These are phyloP conservation scores for Suillus brevipes DNA, from an alignment of 768 basidiomycete species.

Conservation along the genomic window DNA sequence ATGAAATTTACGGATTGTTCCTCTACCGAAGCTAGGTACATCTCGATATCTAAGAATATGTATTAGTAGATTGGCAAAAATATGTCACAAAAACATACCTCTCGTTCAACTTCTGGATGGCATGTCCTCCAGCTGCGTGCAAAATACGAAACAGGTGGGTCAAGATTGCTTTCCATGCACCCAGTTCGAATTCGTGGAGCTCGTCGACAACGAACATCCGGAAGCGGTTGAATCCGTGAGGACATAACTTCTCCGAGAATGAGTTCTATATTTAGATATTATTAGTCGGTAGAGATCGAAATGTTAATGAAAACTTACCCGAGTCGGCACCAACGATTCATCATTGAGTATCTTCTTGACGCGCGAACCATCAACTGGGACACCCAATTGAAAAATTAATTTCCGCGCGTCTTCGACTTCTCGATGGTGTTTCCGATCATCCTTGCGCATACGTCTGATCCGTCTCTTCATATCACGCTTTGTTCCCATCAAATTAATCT, in stretches of 20 bases:
- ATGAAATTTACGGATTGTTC: neutral
- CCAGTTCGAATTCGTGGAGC: conserved; percentile 40
- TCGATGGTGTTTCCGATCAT: neutral
- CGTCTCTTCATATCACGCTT: conserved; percentile 2
- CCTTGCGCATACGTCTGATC: neutral
- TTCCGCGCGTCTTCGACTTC: neutral
- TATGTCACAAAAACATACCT: neutral
- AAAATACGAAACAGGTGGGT: conserved; percentile 14
- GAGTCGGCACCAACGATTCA: neutral
- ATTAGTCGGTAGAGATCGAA: neutral
- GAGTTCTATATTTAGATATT: neutral
- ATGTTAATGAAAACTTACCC: neutral
- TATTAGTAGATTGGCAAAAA: neutral
- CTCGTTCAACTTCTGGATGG: neutral
- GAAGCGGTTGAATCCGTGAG: conserved; percentile 26
- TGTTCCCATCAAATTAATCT: conserved; percentile 12
- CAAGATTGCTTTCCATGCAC: conserved; percentile 33
- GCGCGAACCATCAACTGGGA: too few species aligned
- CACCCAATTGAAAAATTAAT: too few species aligned
- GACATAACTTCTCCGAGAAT: neutral
- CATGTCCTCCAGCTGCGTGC: neutral
- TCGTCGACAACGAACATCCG: conserved; percentile 33
- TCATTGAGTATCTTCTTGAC: neutral
- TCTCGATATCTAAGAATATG: neutral
- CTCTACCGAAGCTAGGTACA: neutral